Evolutionary conservation across 768 basidiomycete genomes (phyloP).

Genomic region (Pleurotus cornucopiae): DNA sequence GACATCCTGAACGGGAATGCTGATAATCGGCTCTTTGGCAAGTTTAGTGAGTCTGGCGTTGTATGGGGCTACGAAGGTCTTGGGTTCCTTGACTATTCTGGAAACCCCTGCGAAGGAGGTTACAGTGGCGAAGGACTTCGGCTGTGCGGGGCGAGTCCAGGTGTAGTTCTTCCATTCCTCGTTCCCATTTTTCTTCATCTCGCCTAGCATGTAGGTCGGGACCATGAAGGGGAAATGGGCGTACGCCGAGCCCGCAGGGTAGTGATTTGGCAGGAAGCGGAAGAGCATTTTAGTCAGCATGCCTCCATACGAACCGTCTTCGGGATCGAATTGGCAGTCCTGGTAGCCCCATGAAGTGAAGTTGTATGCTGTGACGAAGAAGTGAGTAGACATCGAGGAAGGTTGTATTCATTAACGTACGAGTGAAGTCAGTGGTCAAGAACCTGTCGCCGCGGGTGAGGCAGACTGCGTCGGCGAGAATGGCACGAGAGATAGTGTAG

Average conservation of each 20-base stretch:
- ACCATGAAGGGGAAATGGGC: slow-evolving; percentile 81
- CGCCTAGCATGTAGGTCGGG: slow-evolving; percentile 42
- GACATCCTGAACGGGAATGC: slow-evolving; percentile 15
- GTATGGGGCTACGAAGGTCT: slow-evolving; percentile 28
- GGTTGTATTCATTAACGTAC: slow-evolving; percentile 32
- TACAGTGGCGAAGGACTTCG: slow-evolving; percentile 21
- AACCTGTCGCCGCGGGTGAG: slow-evolving; percentile 78
- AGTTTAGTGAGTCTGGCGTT: slow-evolving; percentile 26
- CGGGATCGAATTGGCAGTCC: slow-evolving; percentile 58
- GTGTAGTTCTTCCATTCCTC: slow-evolving; percentile 42
- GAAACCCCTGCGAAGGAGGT: slow-evolving; percentile 29
- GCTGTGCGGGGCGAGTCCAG: slow-evolving; percentile 48
- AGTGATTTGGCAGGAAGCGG: slow-evolving; percentile 66
- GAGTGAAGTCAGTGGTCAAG: slow-evolving; percentile 73
- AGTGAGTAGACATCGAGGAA: too few relatives aligned
- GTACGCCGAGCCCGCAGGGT: slow-evolving; percentile 59
- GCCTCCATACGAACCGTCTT: slow-evolving; percentile 74
- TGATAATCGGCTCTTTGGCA: slow-evolving; percentile 12
- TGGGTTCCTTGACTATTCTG: slow-evolving; percentile 25
- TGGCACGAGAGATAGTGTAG: slow-evolving; percentile 82
- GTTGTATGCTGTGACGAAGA: slow-evolving; percentile 49
- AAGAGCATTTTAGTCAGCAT: slow-evolving; percentile 72
- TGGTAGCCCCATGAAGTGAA: slow-evolving; percentile 78
- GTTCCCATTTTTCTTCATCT: slow-evolving; percentile 28
- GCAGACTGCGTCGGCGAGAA: slow-evolving; percentile 74